Evolutionary conservation across 1,284 basidiomycete genomes (phyloP).

Genomic region (Boletus mariae): DNA sequence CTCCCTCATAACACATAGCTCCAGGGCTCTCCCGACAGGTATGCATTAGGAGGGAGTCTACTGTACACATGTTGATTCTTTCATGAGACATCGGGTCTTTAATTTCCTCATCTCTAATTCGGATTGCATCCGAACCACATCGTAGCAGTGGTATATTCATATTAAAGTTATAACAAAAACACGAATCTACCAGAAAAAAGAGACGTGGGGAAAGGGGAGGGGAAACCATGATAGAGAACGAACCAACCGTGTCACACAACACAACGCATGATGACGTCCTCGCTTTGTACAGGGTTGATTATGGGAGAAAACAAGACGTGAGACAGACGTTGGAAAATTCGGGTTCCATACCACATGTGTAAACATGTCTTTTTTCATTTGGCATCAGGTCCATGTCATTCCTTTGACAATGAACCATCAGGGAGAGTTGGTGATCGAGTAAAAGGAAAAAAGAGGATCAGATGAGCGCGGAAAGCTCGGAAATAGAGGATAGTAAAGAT

Average conservation of each 20-base stretch:
- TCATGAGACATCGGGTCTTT: no score
- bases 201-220: neutral
- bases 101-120: neutral
- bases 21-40: no score
- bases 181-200: conserved; percentile 8
- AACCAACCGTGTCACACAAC: conserved; percentile 29
- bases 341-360: conserved; percentile 24
- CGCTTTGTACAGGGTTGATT: conserved; percentile 21
- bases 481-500: conserved; percentile 27
- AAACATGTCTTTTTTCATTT: conserved; percentile 15
- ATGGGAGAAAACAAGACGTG: conserved; percentile 12
- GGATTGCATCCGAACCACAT: neutral
- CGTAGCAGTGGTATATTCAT: conserved; percentile 20
- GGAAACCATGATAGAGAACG: conserved; percentile 13
- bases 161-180: conserved; percentile 15
- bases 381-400: conserved; percentile 5
- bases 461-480: conserved; percentile 23
- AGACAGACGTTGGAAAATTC: conserved; percentile 21
- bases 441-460: conserved; percentile 14
- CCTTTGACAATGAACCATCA: conserved; percentile 10
- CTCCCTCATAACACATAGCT: no score
- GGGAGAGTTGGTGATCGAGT: conserved; percentile 12
- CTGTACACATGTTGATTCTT: no score
- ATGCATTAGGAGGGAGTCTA: no score
- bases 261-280: conserved; percentile 5